A percentile compares a stretch with the other conserved stretches of the same genome.
Conservation (phyloP, 495 filamentous ascomycete genomes). For the Penicillium bialowiezense region DNA sequence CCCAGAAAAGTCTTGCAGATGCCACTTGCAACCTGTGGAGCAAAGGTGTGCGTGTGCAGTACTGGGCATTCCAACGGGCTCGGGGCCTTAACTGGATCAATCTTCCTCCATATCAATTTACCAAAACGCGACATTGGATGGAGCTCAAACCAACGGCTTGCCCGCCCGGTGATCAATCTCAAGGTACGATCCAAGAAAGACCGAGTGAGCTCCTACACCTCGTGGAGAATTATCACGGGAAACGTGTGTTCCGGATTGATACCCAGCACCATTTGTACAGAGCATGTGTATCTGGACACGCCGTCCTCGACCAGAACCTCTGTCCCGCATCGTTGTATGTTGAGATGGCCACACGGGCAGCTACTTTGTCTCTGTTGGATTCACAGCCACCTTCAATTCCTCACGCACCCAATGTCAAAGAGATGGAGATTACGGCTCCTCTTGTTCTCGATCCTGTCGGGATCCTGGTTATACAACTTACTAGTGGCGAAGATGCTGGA, state of each 20-base stretch:
- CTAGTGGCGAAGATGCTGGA: neutral
- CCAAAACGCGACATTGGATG: conserved; percentile 34
- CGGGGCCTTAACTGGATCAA: neutral
- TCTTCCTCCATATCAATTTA: conserved; percentile 39
- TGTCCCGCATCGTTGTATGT: conserved; percentile 44
- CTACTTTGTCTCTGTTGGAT: neutral
- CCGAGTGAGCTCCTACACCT: neutral
- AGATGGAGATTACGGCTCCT: neutral
- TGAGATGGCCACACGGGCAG: conserved; percentile 25
- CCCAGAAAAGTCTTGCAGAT: conserved; percentile 13
- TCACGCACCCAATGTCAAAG: neutral
- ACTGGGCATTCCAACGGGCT: conserved; percentile 24
- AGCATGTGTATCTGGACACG: conserved; percentile 28
- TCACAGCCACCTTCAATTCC: neutral
- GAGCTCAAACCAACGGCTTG: conserved; percentile 4
- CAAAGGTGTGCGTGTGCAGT: conserved; percentile 16
- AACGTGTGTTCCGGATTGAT: neutral
- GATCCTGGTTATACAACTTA: neutral
- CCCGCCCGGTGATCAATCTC: neutral
- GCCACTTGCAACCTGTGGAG: conserved; percentile 24
- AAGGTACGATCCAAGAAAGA: neutral
- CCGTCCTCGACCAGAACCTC: conserved; percentile 29
- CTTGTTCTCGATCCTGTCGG: neutral
- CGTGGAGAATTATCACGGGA: neutral
- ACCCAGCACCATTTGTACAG: neutral